Evolutionary conservation across 257 asterid genomes (phyloP).

Genomic region (Ligustrum vulgare): DNA sequence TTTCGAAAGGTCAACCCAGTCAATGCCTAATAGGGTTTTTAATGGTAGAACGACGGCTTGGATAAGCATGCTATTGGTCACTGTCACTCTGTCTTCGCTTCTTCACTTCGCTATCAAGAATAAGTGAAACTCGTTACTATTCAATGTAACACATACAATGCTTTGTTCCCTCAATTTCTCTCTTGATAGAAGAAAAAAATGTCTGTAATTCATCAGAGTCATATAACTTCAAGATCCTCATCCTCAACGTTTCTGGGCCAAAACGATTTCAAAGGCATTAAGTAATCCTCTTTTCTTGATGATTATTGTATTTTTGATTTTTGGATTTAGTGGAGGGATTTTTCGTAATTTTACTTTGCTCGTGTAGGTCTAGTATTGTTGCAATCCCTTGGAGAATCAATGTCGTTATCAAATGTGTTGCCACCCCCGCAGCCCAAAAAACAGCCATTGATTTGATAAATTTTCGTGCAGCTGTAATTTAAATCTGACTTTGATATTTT

Average conservation of each 20-base stretch:
- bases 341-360: not conserved
- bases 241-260: conserved; percentile 53
- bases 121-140: not conserved
- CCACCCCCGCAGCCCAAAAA: conserved; percentile 58
- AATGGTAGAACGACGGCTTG: not conserved
- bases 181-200: conserved; percentile 27
- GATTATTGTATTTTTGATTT: not conserved
- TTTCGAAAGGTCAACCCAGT: not conserved
- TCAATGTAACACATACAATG: not conserved
- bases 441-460: conserved; percentile 54
- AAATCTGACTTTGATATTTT: not conserved
- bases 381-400: conserved; percentile 41
- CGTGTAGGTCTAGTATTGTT: conserved; percentile 50
- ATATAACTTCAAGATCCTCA: conserved; percentile 54
- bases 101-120: not conserved
- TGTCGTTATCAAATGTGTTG: conserved; percentile 60
- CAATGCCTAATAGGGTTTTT: not conserved
- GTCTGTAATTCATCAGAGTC: conserved; percentile 58
- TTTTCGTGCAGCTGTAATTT: not conserved
- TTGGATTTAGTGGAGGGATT: not conserved
- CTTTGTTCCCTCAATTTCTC: not conserved
- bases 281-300: conserved; percentile 30
- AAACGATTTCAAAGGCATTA: conserved; percentile 40
- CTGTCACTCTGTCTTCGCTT: not conserved
- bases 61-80: not conserved